These are phyloP conservation scores for Phellinidium pouzarii DNA, from an alignment of 1,284 basidiomycete species.

Conservation along the genomic window DNA sequence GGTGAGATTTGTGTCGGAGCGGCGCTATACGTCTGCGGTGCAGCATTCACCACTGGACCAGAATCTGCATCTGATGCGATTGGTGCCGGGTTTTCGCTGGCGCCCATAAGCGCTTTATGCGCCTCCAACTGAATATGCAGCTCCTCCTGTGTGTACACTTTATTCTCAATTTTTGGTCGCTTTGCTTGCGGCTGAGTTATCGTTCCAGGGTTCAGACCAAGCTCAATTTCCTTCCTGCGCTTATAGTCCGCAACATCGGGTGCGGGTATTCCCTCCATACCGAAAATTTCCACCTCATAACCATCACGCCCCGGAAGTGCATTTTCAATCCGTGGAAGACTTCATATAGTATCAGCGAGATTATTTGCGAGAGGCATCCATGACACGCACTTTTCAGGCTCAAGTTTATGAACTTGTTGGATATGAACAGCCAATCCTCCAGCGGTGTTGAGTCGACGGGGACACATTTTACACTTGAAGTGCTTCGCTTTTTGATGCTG, in stretches of 20 bases:
- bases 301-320: conserved; percentile 94
- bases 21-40: conserved; percentile 56
- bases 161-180: conserved; percentile 79
- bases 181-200: conserved; percentile 75
- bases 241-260: conserved; percentile 95
- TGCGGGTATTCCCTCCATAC: conserved; percentile 97
- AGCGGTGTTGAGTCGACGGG: conserved; percentile 91
- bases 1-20: conserved; percentile 37
- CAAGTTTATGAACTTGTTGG: conserved; percentile 97
- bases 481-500: conserved; percentile 99
- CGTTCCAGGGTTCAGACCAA: conserved; percentile 76
- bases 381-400: conserved; percentile 81
- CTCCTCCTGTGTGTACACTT: conserved; percentile 76
- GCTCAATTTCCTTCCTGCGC: conserved; percentile 86
- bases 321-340: conserved; percentile 85
- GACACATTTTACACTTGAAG: conserved; percentile 96
- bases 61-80: conserved; percentile 31
- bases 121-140: conserved; percentile 80
- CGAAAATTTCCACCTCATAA: conserved; percentile 98
- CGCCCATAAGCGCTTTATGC: conserved; percentile 90
- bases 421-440: conserved; percentile 98
- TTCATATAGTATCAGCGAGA: conserved; percentile 26
- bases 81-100: conserved; percentile 35
- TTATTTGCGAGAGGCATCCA: neutral
- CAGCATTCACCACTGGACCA: conserved; percentile 60